phyloP scores from a whole-genome alignment of 2,329 filamentous ascomycete species.

The Keithomyces neogunnii region DNA sequence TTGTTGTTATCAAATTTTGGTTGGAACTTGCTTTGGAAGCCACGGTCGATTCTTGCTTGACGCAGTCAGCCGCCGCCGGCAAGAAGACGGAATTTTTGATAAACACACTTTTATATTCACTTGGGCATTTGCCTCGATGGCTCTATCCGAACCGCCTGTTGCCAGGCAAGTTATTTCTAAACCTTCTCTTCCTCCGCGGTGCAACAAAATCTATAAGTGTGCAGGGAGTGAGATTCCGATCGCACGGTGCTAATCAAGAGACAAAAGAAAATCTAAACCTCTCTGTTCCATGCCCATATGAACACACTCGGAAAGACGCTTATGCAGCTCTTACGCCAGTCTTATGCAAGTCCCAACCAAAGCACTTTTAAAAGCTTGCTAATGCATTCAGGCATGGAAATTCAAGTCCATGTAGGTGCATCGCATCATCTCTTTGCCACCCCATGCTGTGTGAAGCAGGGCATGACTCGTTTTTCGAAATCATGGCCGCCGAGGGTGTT shows the following conservation, averaged over 20 bases:
- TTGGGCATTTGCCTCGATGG: background rate
- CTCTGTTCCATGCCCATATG: constrained; percentile 2
- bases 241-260: background rate
- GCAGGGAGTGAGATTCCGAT: background rate
- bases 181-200: background rate
- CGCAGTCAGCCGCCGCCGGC: too few species aligned
- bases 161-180: background rate
- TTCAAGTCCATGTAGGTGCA: background rate
- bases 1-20: too few species aligned
- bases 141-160: background rate
- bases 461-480: background rate
- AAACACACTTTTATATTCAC: background rate
- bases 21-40: too few species aligned
- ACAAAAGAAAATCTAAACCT: background rate
- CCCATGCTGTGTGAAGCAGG: background rate
- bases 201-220: background rate
- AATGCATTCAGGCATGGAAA: background rate
- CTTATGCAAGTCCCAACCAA: constrained; percentile 4
- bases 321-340: constrained; percentile 4
- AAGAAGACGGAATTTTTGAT: background rate
- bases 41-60: background rate
- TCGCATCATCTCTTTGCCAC: background rate
- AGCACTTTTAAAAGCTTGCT: background rate
- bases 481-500: too few species aligned
- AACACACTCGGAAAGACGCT: constrained; percentile 3